Percentiles rank a stretch among this genome's conserved stretches.
Conservation (phyloP, 176 grass and related monocot species). For the Panicum miliaceum region DNA sequence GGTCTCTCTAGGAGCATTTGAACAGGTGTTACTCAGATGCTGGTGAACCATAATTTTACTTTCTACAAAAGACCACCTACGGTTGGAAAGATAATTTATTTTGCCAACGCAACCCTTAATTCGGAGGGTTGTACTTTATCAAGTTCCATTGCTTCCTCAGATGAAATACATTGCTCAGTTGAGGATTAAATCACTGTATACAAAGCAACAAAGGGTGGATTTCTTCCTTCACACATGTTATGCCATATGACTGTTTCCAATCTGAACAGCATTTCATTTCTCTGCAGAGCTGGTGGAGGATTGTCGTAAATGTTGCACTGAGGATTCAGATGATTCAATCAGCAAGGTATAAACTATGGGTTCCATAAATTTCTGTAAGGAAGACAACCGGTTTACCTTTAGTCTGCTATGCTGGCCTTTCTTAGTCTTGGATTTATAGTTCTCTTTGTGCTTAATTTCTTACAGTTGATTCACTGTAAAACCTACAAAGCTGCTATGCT, state of each 20-base stretch:
- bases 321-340: constrained; percentile 96
- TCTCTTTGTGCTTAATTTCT: constrained; percentile 9
- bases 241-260: background rate
- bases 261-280: background rate
- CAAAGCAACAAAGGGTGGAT: background rate
- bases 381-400: constrained; percentile 21
- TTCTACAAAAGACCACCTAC: background rate
- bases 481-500: background rate
- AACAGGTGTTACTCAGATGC: background rate
- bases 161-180: constrained; percentile 12
- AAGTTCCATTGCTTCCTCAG: background rate
- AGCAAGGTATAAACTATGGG: constrained; percentile 74
- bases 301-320: constrained; percentile 89
- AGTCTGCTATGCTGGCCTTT: background rate
- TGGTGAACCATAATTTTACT: background rate
- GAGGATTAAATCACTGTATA: background rate
- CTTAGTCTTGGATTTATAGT: background rate
- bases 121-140: background rate
- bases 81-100: background rate
- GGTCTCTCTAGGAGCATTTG: background rate
- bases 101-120: background rate
- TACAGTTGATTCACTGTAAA: background rate
- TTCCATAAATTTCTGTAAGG: background rate
- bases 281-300: constrained; percentile 83
- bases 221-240: constrained; percentile 3